Percentiles rank a stretch among this genome's conserved stretches.
Evolutionary conservation across 176 grass and related monocot genomes (phyloP).

Genomic region (Musa itinerans): DNA sequence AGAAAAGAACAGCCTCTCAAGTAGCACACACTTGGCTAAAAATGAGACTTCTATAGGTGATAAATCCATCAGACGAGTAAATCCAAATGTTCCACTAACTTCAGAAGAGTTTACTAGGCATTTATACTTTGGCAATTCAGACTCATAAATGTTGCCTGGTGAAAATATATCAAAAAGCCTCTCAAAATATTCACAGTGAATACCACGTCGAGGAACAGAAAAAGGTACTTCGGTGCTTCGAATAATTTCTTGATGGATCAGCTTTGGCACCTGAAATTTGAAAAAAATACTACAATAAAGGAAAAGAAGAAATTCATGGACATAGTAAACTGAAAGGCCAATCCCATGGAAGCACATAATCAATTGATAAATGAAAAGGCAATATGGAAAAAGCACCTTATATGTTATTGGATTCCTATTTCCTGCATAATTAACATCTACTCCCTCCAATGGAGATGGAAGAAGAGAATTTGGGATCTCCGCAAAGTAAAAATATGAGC

Average conservation of each 20-base stretch:
- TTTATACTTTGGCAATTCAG: constrained; percentile 38
- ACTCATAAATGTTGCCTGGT: constrained; percentile 50
- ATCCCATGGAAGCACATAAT: neutral
- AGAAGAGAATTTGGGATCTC: constrained; percentile 80
- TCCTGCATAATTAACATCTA: constrained; percentile 87
- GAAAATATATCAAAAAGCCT: constrained; percentile 92
- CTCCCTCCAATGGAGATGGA: constrained; percentile 84
- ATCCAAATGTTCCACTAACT: constrained; percentile 61
- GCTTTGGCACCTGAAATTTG: constrained; percentile 72
- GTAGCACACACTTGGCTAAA: constrained; percentile 54
- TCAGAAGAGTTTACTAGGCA: constrained; percentile 29
- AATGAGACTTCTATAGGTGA: constrained; percentile 81
- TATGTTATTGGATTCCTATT: constrained; percentile 80
- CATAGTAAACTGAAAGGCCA: neutral
- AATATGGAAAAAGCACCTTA: constrained; percentile 34
- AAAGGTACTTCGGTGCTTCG: constrained; percentile 30
- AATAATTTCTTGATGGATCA: constrained; percentile 65
- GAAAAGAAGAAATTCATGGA: constrained; percentile 10
- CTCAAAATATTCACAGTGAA: constrained; percentile 46
- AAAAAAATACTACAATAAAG: constrained; percentile 14
- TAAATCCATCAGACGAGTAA: constrained; percentile 58
- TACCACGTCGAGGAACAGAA: constrained; percentile 29
- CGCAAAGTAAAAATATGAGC: constrained; percentile 87
- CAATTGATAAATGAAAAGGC: neutral
- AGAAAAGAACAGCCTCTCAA: constrained; percentile 65